Evolutionary conservation across 352 stramenopile species (phyloP), one percentile per base, ranked within the genome.

Genomic region (Pythium brassicae): DNA sequence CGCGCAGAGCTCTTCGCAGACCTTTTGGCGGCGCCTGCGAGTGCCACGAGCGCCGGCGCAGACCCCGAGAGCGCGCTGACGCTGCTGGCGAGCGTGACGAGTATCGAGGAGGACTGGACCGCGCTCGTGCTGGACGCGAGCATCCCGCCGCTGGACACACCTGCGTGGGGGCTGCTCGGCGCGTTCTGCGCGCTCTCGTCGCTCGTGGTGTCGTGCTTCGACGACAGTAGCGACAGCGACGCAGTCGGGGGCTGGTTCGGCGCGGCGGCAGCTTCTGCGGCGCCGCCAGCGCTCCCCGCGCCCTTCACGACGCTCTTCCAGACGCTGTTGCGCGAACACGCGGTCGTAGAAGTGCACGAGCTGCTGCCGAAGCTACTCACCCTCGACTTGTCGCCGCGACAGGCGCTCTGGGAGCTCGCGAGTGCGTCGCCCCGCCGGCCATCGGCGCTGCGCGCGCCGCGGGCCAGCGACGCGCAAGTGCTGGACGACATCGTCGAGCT

Each of bases 101-200:
- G 69, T 55, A 29, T 66, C 4, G 76, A 89, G 32, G 62, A 83
- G 14, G 77, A 89, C 60, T 78, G 78, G 22, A 58, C 66, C 0
- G 14, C 86, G n/a, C 55, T 92, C 11, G 25, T 92, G 15, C 49
- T 92, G 40, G 77, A 88, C 37, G 59, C 69, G 14, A 59, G 61
- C 20, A 25, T 37, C 5, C 32, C 35, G 0, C 26, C 43, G 0
- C 51, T 63, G 35, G 47, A 40, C 3, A 40, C n/a, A 11, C 35
- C 19, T 4, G 55, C 43, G 2, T 47, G 25, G 20, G 56, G 48
- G 47, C 66, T 86, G 25, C 53, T 70, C 19, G 76, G 78, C 17
- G 65, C 64, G 15, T 50, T 89, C 17, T 88, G 68, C 35, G 65
- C 68, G 52, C 61, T 91, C 34, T 89, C 81, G 46, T 91, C 81